Evolutionary conservation across 805 yeast genomes (phyloP).

Genomic region (Schizosaccharomyces lindneri): DNA sequence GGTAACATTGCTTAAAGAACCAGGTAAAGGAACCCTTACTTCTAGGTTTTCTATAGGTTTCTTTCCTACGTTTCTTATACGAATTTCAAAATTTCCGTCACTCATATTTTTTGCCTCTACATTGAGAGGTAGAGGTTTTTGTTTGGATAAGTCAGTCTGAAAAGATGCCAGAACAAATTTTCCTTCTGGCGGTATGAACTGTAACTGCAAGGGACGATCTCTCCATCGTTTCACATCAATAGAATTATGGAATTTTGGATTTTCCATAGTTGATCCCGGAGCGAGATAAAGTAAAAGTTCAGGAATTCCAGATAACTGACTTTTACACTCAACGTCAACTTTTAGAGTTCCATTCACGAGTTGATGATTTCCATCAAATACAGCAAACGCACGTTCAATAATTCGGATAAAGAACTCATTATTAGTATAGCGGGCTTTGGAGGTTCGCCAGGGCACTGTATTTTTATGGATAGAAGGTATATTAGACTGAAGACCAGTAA

Average conservation of each 20-base stretch:
- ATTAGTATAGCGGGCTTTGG: conserved; percentile 43
- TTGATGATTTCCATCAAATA: conserved; percentile 9
- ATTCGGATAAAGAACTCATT: conserved; percentile 77
- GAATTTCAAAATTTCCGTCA: not conserved
- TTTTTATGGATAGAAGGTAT: conserved; percentile 8
- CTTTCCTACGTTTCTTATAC: not conserved
- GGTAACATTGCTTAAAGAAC: not conserved
- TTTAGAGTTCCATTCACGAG: conserved; percentile 16
- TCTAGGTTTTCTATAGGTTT: not conserved
- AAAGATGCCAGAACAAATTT: conserved; percentile 37
- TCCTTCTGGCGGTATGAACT: conserved; percentile 81
- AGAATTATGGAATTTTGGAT: conserved; percentile 48
- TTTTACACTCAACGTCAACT: conserved; percentile 39
- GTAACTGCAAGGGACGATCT: conserved; percentile 21
- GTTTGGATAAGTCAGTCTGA: conserved; percentile 2
- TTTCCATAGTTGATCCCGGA: conserved; percentile 6
- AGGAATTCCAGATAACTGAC: conserved; percentile 60
- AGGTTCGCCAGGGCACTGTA: conserved; percentile 52
- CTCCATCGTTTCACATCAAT: conserved; percentile 32
- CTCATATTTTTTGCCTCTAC: not conserved
- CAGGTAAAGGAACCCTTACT: not conserved
- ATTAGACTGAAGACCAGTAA: conserved; percentile 12
- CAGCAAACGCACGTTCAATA: conserved; percentile 35
- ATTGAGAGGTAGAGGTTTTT: not conserved
- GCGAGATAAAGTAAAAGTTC: conserved; percentile 32